Evolutionary conservation across 192 early-diverging fungal species (phyloP), one percentile per base, ranked within the genome.

Genomic region (Coemansia sp.): DNA sequence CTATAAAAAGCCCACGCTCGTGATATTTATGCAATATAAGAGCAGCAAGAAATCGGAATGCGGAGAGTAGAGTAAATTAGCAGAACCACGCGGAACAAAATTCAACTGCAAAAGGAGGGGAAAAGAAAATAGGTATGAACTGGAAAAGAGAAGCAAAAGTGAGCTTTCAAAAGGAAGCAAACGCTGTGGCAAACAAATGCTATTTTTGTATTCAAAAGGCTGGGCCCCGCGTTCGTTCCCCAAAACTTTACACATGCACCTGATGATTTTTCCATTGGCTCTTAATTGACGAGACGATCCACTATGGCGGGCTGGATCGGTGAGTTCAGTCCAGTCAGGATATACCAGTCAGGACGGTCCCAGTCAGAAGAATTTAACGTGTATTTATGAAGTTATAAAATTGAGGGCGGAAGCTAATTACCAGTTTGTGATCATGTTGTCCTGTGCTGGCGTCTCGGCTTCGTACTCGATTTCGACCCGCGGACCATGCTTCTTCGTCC

Each of bases 391-490:
- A n/a, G 42, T n/a, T 44, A n/a, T 15, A 44, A 44, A 44, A 42
- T 42, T 48, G 46, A 48, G 46, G 46, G 15, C 6, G 46, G 40
- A 15, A 2, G 14, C 40, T 22, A 28, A 6, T 51, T 48, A 74
- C 71, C 72, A 81, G 65, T 74, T 71, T 21, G 72, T 71, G 50
- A 81, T 68, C 72, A 74, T 68, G 20, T 50, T 59, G 51, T 74
- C 65, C 28, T 51, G 58, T n/a, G 59, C 60, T 11, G 64, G 52
- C 19, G 71, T 12, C 68, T 82, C 81, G 4, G 74, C 78, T 58
- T 86, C 85, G 63, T 85, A 86, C 65, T 86, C 85, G 60, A 86
- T 66, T 60, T 86, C 83, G 31, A 86, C 85, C 51, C 73, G 82
- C 12, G 74, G 73, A 5, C 72, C 77, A 55, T 82, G 74, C 72